These are phyloP conservation scores for Neurospora africana DNA, from an alignment of 495 filamentous ascomycete genomes.

Conservation along the genomic window DNA sequence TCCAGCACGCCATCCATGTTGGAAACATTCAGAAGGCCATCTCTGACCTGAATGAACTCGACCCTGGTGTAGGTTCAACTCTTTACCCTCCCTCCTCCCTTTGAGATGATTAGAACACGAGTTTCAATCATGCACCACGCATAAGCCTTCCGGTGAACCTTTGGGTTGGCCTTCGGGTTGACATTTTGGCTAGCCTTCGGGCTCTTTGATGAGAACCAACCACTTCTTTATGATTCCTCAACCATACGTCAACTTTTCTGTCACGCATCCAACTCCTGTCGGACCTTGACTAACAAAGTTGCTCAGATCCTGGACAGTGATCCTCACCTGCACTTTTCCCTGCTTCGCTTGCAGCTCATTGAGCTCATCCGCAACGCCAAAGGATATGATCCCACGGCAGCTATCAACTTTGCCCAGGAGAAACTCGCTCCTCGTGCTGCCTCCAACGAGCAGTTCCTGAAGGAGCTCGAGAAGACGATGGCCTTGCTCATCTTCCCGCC, in stretches of 20 bases:
- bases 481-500: constrained; percentile 78
- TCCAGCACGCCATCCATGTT: constrained; percentile 67
- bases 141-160: constrained; percentile 55
- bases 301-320: constrained; percentile 77
- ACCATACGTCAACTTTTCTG: constrained; percentile 8
- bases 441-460: constrained; percentile 67
- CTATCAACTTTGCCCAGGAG: constrained; percentile 75
- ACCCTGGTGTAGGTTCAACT: constrained; percentile 64
- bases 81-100: constrained; percentile 24
- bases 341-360: constrained; percentile 83
- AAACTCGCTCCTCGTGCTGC: constrained; percentile 82
- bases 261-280: neutral
- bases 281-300: constrained; percentile 8
- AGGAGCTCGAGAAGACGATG: constrained; percentile 88
- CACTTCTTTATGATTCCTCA: constrained; percentile 73
- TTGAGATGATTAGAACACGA: constrained; percentile 78
- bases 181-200: neutral
- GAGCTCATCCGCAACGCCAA: constrained; percentile 79
- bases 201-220: constrained; percentile 83
- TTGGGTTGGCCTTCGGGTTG: neutral
- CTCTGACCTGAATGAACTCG: constrained; percentile 75
- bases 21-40: constrained; percentile 81
- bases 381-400: constrained; percentile 66
- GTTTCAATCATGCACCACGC: constrained; percentile 99
- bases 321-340: constrained; percentile 75